These are phyloP conservation scores for Nothophaeocryptopus gaeumannii DNA, from an alignment of 2,329 filamentous ascomycete species.

Conservation along the genomic window DNA sequence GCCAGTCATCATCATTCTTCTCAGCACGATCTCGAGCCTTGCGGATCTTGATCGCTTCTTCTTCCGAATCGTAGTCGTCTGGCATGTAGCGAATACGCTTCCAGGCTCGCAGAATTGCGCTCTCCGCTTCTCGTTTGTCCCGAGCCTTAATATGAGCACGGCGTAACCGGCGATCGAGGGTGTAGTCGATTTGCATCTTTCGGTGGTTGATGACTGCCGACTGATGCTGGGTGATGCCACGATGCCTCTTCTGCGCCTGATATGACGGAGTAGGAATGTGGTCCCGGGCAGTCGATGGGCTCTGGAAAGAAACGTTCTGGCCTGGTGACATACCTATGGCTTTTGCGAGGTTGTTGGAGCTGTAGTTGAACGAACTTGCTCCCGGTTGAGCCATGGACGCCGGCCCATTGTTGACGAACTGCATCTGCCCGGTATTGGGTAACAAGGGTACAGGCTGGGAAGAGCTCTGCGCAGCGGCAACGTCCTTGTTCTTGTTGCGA, in stretches of 20 bases:
- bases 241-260: conserved; percentile 54
- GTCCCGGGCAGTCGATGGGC: conserved; percentile 23
- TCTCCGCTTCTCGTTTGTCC: conserved; percentile 61
- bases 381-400: conserved; percentile 15
- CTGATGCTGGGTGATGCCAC: conserved; percentile 78
- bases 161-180: conserved; percentile 71
- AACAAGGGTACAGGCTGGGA: conserved; percentile 35
- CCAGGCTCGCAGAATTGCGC: conserved; percentile 65
- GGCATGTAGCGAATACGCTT: conserved; percentile 56
- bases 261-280: conserved; percentile 36
- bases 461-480: conserved; percentile 6
- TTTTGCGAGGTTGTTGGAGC: conserved; percentile 11
- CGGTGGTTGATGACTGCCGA: conserved; percentile 76
- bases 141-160: conserved; percentile 63
- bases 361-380: conserved; percentile 7
- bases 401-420: conserved; percentile 29
- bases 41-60: conserved; percentile 32
- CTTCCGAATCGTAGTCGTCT: conserved; percentile 49
- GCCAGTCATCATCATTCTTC: conserved; percentile 38
- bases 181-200: conserved; percentile 75
- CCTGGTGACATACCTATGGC: conserved; percentile 18
- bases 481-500: conserved; percentile 34
- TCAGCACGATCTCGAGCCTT: conserved; percentile 30
- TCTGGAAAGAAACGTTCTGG: conserved; percentile 25
- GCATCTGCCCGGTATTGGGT: conserved; percentile 31